Evolutionary conservation across 148 eudicot genomes (phyloP).

Genomic region (Rhododendron mucronatum): DNA sequence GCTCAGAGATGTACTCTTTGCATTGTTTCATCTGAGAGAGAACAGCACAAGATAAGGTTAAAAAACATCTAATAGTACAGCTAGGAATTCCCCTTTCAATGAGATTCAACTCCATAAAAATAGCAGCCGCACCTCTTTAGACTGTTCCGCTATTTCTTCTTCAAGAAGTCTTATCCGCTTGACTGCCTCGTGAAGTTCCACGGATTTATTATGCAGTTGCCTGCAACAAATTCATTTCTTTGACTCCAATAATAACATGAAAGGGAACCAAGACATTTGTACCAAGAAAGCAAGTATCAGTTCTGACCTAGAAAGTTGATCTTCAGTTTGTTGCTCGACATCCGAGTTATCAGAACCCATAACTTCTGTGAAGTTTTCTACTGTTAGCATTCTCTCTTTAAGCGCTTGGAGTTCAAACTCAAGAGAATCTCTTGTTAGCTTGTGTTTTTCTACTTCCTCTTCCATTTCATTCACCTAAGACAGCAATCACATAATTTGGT

Average conservation of each 20-base stretch:
- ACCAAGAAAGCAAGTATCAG: neutral
- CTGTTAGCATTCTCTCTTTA: conserved; percentile 41
- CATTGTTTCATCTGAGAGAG: conserved; percentile 38
- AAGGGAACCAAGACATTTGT: neutral
- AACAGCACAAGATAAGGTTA: neutral
- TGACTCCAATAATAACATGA: neutral
- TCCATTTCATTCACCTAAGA: conserved; percentile 59
- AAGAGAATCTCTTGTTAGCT: conserved; percentile 38
- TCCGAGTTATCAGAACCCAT: conserved; percentile 26
- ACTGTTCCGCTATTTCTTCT: conserved; percentile 35
- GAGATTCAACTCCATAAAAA: neutral
- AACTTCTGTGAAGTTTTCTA: conserved; percentile 45
- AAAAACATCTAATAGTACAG: neutral
- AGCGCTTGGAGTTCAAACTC: conserved; percentile 51
- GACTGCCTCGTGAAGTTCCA: conserved; percentile 38
- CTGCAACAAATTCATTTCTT: conserved; percentile 17
- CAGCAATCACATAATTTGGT: conserved; percentile 5
- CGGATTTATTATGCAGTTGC: conserved; percentile 25
- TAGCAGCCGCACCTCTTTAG: conserved; percentile 36
- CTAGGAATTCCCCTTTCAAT: too few species aligned
- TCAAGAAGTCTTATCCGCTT: conserved; percentile 39
- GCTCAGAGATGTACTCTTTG: conserved; percentile 56
- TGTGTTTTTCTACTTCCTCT: conserved; percentile 51
- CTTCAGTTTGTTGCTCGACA: conserved; percentile 19
- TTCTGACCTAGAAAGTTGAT: conserved; percentile 36